Conservation (phyloP, 116 monocot genomes). For the Posidonia oceanica region DNA sequence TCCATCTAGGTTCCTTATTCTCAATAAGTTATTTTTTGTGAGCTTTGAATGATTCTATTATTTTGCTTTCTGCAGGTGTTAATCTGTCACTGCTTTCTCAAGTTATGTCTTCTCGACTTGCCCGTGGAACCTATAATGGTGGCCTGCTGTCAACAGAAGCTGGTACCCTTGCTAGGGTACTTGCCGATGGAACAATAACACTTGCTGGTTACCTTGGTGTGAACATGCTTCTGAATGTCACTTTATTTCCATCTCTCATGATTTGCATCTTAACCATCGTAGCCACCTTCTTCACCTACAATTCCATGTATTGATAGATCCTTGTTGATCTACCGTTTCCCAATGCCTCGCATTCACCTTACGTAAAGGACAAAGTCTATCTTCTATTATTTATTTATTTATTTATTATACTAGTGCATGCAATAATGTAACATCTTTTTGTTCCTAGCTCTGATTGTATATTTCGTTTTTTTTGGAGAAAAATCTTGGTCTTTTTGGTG, state of each 20-base stretch:
- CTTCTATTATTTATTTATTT: no score
- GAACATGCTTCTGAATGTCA: conserved; percentile 62
- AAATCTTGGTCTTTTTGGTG: no score
- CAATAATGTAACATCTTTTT: not conserved
- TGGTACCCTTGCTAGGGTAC: conserved; percentile 80
- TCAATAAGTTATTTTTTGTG: no score
- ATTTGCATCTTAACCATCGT: conserved; percentile 50
- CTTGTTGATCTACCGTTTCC: not conserved
- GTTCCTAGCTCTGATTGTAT: not conserved
- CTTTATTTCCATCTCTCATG: conserved; percentile 61
- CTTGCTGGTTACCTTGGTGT: conserved; percentile 64
- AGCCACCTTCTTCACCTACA: conserved; percentile 63
- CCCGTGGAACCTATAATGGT: conserved; percentile 90
- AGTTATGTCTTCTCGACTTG: conserved; percentile 88
- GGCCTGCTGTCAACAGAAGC: conserved; percentile 91
- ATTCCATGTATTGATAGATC: conserved; percentile 46
- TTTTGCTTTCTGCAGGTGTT: conserved; percentile 42
- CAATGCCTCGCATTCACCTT: not conserved
- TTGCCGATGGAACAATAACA: conserved; percentile 84
- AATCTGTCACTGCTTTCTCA: conserved; percentile 79
- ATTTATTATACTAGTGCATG: no score
- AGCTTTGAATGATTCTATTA: no score
- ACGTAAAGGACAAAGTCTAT: no score
- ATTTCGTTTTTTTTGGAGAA: no score
- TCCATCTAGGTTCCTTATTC: no score